Percentiles rank a stretch among this genome's conserved stretches.
Conservation (phyloP, 164 flowering plant species). For the Stephania cephalantha region DNA sequence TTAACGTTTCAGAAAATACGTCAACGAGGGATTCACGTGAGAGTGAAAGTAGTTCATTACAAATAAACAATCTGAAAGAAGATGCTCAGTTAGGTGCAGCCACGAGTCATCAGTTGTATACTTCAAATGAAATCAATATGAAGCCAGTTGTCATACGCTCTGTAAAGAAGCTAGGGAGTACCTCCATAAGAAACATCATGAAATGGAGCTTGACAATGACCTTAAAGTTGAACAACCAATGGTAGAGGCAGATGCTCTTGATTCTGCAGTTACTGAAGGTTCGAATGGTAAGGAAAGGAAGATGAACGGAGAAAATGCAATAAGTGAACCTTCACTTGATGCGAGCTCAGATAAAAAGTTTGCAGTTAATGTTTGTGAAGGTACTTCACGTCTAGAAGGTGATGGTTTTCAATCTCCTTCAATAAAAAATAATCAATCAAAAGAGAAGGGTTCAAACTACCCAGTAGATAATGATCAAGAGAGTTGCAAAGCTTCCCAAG, state of each 20-base stretch:
- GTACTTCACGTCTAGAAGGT: constrained; percentile 5
- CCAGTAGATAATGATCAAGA: constrained; percentile 6
- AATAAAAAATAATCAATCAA: constrained; percentile 6
- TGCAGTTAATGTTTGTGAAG: constrained; percentile 13
- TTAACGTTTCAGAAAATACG: constrained; percentile 9
- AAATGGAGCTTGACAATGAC: constrained; percentile 19
- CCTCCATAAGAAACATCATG: constrained; percentile 39
- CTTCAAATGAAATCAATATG: constrained; percentile 15
- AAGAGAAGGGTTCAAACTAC: constrained; percentile 8
- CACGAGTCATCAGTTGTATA: constrained; percentile 11
- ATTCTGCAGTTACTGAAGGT: constrained; percentile 12
- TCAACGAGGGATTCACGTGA: constrained; percentile 14
- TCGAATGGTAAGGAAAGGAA: constrained; percentile 9
- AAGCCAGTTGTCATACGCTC: constrained; percentile 57
- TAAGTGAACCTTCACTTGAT: constrained; percentile 10
- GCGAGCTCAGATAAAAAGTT: constrained; percentile 16
- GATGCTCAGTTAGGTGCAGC: constrained; percentile 7
- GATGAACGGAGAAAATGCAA: constrained; percentile 5
- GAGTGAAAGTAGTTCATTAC: background rate
- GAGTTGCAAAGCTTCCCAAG: constrained; percentile 4
- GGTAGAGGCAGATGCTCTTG: constrained; percentile 11
- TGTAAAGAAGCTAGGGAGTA: constrained; percentile 76
- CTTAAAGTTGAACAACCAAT: constrained; percentile 7
- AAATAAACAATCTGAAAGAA: too few relatives aligned
- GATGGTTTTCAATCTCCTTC: constrained; percentile 8